Evolutionary conservation across 176 grass and related monocot genomes (phyloP), one percentile per base, ranked within the genome.

Genomic region (Raddia distichophylla): DNA sequence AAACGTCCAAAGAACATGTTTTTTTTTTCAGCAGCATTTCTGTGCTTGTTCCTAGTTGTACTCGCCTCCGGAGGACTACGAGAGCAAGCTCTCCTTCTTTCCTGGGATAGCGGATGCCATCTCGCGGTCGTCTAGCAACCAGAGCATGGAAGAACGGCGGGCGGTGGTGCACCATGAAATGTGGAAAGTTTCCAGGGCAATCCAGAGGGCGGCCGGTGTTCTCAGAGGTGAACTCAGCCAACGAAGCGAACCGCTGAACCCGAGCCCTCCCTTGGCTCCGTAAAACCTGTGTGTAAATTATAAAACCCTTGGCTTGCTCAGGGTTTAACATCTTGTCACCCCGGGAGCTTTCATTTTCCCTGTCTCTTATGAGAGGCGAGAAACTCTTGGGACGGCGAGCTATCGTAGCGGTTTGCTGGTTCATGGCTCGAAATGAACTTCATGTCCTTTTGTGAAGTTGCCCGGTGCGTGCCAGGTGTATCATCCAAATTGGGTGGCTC

Each of bases 41-140:
- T 76, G 18, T 70, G 53, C 11, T 67, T 49, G 22, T 82, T 45
- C 16, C 34, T 60, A 98, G 95, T 4, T 98, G 68, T 98, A 93
- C 86, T 98, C 95, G 5, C 93, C 96, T 48, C 93, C 90, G 0
- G 90, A 93, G 81, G 84, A 93, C 73, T 95, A 89, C 1, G 92
- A 91, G 73, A 93, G 92, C 73, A 84, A 90, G 44, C 58, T 95
- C 10, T 56, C 82, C 5, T 95, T 95, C 79, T 95, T 98, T 20
- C 90, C 95, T 4, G 92, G 90, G 44, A 86, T 98, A 5, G 92
- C 83, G 2, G 95, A 98, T 61, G 88, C 82, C 55, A 89, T 98
- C 43, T 89, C 81, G 51, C 66, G 82, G 72, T 72, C 57, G 4
- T 72, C 57, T 2, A 67, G 60, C 53, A 86, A 85, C 42, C 54